Base-by-base conservation (phyloP, 2,329 filamentous ascomycete genomes). In the Diaporthe citriasiana region DNA sequence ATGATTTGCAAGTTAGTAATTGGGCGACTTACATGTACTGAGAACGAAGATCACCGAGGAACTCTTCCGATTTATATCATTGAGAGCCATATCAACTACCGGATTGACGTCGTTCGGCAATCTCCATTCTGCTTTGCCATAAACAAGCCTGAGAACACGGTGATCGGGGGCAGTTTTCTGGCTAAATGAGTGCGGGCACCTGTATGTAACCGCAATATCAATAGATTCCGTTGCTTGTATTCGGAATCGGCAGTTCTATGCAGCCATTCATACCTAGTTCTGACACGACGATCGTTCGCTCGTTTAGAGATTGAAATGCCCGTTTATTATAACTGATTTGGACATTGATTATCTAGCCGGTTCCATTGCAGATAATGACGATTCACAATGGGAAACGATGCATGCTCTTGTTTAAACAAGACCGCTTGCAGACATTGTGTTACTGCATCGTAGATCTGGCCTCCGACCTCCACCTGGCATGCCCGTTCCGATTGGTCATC, bases 151-250 rank as follows among this genome's bases (percentile, higher is more conserved):
- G 10, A 27, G 17, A 4, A 53, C 15, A 8, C 13, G 25, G n/a
- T 27, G 6, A 19, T 15, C 38, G 33, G 22, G 33, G 47, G 13
- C 40, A 10, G 42, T 51, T n/a, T 51, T 68, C 45, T 68, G 63
- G 63, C 63, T 68, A 68, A 68, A 68, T 68, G 63, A 27, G 47
- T 51, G 30, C 63, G 47, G 63, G 63, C 33, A 51, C n/a, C n/a
- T 27, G n/a, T 68, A 53, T 40, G n/a, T 27, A 53, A 51, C 35
- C 27, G 12, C 47, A 40, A 68, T 40, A 53, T 68, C n/a, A 27
- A 68, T 38, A 51, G 15, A 53, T 68, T 27, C 33, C 47, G n/a
- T 22, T 40, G 63, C 10, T 68, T n/a, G 27, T 22, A n/a, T 53
- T 38, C 30, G 30, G n/a, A 10, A 51, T 35, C 63, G 63, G 63